A percentile compares a stretch with the other conserved stretches of the same genome.
These are phyloP conservation scores for Meripilus lineatus DNA, from an alignment of 1,284 basidiomycete species.

Conservation along the genomic window DNA sequence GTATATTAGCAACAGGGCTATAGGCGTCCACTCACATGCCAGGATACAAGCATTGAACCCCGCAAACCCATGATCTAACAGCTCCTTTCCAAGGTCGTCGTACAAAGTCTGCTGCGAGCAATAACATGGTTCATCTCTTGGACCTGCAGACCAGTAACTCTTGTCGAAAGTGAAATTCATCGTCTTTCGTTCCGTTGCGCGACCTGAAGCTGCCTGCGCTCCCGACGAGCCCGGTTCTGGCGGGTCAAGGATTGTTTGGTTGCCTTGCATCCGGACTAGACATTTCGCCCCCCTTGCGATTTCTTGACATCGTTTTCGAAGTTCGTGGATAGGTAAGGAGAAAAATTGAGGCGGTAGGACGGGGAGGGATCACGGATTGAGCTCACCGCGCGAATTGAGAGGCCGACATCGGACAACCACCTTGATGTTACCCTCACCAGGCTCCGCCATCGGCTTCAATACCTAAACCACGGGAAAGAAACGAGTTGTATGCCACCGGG, in stretches of 20 bases:
- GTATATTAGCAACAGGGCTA: conserved; percentile 10
- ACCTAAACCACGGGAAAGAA: no score
- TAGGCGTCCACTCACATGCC: conserved; percentile 75
- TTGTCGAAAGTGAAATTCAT: conserved; percentile 94
- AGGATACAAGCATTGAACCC: conserved; percentile 98
- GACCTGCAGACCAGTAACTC: conserved; percentile 92
- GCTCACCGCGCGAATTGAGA: conserved; percentile 85
- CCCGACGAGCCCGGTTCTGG: conserved; percentile 73
- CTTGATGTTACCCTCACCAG: conserved; percentile 87
- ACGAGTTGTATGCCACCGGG: no score
- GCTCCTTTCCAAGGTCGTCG: conserved; percentile 90
- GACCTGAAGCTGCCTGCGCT: conserved; percentile 52
- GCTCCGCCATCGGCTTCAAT: conserved; percentile 47
- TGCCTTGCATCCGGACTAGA: conserved; percentile 90
- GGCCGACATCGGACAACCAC: conserved; percentile 96
- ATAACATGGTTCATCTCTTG: conserved; percentile 82
- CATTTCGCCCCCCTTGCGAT: conserved; percentile 86
- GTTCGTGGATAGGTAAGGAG: conserved; percentile 11
- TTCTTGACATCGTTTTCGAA: no score
- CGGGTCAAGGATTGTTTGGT: conserved; percentile 86
- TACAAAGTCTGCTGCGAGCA: conserved; percentile 93
- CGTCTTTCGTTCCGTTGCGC: conserved; percentile 82
- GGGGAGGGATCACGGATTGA: conserved; percentile 8
- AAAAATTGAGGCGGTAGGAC: conserved; percentile 3
- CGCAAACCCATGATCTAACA: conserved; percentile 91